A percentile compares a stretch with the other conserved stretches of the same genome.
Conservation (phyloP, 2,329 filamentous ascomycete genomes). For the Cadophora luteo-olivacea region DNA sequence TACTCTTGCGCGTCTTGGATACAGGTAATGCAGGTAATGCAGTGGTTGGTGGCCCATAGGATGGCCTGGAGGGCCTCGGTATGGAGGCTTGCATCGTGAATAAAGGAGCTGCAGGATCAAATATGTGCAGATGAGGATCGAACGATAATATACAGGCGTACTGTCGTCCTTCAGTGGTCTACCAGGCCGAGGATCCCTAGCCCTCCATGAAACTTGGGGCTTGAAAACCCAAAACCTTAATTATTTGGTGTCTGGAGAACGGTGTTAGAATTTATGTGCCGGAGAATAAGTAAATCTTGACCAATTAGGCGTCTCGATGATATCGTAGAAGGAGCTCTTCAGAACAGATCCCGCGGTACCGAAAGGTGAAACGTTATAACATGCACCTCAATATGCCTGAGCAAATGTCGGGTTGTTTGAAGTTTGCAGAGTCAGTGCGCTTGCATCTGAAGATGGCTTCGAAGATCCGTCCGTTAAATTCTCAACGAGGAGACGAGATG, state of each 20-base stretch:
- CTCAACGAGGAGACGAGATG: constrained; percentile 24
- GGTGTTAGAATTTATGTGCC: constrained; percentile 22
- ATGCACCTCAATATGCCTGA: constrained; percentile 41
- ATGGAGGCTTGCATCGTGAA: constrained; percentile 36
- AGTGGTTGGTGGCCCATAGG: constrained; percentile 73
- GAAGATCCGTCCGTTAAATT: constrained; percentile 25
- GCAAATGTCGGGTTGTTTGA: constrained; percentile 34
- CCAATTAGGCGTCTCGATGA: constrained; percentile 32
- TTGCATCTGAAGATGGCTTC: constrained; percentile 25
- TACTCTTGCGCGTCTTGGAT: constrained; percentile 74
- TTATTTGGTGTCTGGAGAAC: constrained; percentile 27
- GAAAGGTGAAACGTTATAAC: constrained; percentile 40
- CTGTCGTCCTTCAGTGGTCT: constrained; percentile 30
- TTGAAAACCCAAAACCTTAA: constrained; percentile 29
- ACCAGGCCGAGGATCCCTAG: constrained; percentile 28
- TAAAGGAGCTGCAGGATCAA: background rate
- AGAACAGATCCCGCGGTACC: constrained; percentile 30
- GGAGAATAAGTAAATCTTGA: constrained; percentile 23
- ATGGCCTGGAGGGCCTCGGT: constrained; percentile 64
- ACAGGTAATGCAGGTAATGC: constrained; percentile 78
- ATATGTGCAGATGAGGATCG: constrained; percentile 24
- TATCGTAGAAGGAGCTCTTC: constrained; percentile 18
- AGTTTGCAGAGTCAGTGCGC: constrained; percentile 38
- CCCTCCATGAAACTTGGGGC: constrained; percentile 40
- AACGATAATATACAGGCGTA: constrained; percentile 29